These are phyloP conservation scores for Akebia trifoliata DNA, from an alignment of 164 flowering plant species.

Conservation along the genomic window DNA sequence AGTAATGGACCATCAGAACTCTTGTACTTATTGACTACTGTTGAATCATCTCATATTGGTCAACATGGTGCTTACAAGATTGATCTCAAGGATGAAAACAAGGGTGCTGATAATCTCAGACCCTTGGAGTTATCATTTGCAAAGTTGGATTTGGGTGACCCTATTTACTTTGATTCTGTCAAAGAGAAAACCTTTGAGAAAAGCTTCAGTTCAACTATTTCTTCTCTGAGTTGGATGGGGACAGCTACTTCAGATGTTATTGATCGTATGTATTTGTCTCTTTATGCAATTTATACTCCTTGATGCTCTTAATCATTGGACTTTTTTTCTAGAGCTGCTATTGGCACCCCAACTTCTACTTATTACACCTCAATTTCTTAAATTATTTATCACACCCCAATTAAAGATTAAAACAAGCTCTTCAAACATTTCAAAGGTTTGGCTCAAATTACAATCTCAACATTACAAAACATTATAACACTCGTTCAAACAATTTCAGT, in stretches of 20 bases:
- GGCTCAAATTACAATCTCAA: no score
- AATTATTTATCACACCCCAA: no score
- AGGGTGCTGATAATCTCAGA: conserved; percentile 20
- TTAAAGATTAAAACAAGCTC: no score
- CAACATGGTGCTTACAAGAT: conserved; percentile 46
- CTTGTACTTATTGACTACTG: conserved; percentile 47
- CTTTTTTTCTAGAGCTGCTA: no score
- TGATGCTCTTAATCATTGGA: no score
- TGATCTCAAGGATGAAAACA: conserved; percentile 25
- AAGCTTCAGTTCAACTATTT: conserved; percentile 25
- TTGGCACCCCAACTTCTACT: no score
- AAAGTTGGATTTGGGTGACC: conserved; percentile 53
- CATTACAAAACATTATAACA: no score
- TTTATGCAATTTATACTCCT: no score
- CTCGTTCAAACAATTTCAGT: no score
- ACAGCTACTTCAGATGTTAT: conserved; percentile 55
- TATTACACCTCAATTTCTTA: no score
- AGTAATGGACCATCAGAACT: conserved; percentile 31
- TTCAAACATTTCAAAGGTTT: no score
- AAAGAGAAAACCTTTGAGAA: conserved; percentile 29
- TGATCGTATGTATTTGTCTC: conserved; percentile 57
- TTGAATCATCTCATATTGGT: conserved; percentile 31
- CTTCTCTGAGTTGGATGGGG: conserved; percentile 86
- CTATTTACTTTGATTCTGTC: conserved; percentile 35
- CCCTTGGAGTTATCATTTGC: conserved; percentile 28